phyloP scores from a whole-genome alignment of 441 rosid genomes.

The Erodium moschatum region DNA sequence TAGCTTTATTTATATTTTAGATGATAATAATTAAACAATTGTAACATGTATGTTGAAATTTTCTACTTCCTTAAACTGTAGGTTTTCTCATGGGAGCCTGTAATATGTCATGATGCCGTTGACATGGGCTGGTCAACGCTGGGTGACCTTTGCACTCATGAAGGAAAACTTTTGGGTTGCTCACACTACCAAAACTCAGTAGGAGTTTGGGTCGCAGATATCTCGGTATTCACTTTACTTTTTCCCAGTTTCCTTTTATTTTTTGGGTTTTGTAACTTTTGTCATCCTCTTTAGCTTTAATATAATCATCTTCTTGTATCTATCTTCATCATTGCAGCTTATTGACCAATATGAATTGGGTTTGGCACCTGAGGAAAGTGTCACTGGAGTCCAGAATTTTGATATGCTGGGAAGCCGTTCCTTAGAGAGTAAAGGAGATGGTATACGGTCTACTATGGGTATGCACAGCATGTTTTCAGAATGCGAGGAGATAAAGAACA shows the following conservation, averaged over 20 bases:
- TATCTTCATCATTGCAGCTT: slow-evolving; percentile 32
- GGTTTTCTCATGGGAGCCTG: slow-evolving; percentile 99
- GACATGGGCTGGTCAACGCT: slow-evolving; percentile 90
- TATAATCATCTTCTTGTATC: background rate
- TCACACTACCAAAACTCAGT: slow-evolving; percentile 65
- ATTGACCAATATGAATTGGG: slow-evolving; percentile 60
- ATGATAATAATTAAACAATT: slow-evolving; percentile 12
- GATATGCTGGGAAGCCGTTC: slow-evolving; percentile 32
- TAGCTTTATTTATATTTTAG: slow-evolving; percentile 11
- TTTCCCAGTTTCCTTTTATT: background rate
- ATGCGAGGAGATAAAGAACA: slow-evolving; percentile 80
- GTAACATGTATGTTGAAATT: slow-evolving; percentile 1
- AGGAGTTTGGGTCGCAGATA: slow-evolving; percentile 82
- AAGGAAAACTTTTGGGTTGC: slow-evolving; percentile 77
- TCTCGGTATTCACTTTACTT: slow-evolving; percentile 36
- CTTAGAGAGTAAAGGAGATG: slow-evolving; percentile 35
- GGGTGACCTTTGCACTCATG: slow-evolving; percentile 74
- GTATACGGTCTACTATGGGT: slow-evolving; percentile 30
- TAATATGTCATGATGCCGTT: slow-evolving; percentile 62
- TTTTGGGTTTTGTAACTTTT: background rate
- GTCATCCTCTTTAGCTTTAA: background rate
- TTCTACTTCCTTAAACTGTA: slow-evolving; percentile 26
- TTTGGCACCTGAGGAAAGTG: slow-evolving; percentile 33
- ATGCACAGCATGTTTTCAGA: slow-evolving; percentile 49
- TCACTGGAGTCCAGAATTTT: slow-evolving; percentile 33